phyloP scores from a whole-genome alignment of 305 asterid genomes.

The Solanum hybrid region DNA sequence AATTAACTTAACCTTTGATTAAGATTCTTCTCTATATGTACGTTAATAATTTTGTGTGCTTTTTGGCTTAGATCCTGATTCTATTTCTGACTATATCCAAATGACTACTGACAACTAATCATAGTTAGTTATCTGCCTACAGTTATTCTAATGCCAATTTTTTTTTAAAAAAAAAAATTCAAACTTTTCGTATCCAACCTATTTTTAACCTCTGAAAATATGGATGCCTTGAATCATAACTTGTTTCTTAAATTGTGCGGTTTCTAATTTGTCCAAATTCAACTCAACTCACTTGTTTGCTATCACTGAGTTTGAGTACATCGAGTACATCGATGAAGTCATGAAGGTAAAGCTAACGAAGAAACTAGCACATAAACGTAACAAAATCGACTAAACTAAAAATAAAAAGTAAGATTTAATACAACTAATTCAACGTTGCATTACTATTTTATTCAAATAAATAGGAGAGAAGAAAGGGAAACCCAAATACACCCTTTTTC shows the following conservation, averaged over 20 bases:
- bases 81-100: neutral
- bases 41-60: neutral
- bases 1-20: neutral
- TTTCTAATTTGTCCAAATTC: neutral
- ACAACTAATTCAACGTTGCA: neutral
- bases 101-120: neutral
- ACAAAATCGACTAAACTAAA: neutral
- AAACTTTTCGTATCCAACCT: neutral
- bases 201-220: neutral
- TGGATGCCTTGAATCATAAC: fast-evolving
- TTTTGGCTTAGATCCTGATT: neutral
- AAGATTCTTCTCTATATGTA: neutral
- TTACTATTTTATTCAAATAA: neutral
- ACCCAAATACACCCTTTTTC: neutral
- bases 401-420: neutral
- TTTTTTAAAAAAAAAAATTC: too few relatives aligned
- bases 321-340: neutral
- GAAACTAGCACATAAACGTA: neutral
- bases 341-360: neutral
- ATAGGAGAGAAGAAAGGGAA: too few relatives aligned
- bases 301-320: neutral
- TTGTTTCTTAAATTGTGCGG: fast-evolving
- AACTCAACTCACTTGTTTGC: neutral
- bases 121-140: neutral
- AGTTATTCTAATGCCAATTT: neutral